Evolutionary conservation across 1,284 basidiomycete genomes (phyloP), one percentile per base, ranked within the genome.

Genomic region (Tilletia horrida): DNA sequence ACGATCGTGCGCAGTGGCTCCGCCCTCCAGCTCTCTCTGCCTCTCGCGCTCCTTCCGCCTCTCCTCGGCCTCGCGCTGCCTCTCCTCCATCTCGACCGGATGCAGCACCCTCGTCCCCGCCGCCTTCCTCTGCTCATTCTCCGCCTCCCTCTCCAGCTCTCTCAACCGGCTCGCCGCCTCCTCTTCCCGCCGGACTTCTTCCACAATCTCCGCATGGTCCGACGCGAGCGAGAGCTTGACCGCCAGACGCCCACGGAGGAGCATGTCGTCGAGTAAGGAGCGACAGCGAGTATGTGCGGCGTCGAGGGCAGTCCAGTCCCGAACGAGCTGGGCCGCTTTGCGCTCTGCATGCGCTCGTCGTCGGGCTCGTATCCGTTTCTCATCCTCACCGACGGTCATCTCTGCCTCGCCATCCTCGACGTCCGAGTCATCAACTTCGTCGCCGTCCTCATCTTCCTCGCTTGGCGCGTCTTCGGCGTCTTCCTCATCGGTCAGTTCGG

Each of bases 21-120:
- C 42, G 31, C 65, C 69, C 3, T 65, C 67, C 14, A 52, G 62
- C 0, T 45, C 66, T 16, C 66, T 63, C 14, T 67, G 59, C 27
- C 29, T 66, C 8, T 55, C 70, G 61, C 21, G 68, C 71, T 31
- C 31, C 63, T 31, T 64, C 43, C 31, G 14, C 16, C 50, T 18
- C 65, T 69, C 67, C 21, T 71, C 57, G 16, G 35, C 35, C 35
- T 40, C 35, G 11, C 35, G 35, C 35, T 66, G 69, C 66, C 69
- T 67, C 68, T 73, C 68, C 63, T 72, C 71, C 16, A 77, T 27
- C 62, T 79, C 78, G 2, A 70, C 69, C 1, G 78, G 73, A 64
- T 79, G 78, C 29, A 79, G 61, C 18, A 79, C 76, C 23, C 67
- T 40, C 48, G 74, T 78, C 35, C 55, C 55, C 55, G 27, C 27